Base-by-base conservation (phyloP, 345 rosid species). In the Arabidopsis suecica region DNA sequence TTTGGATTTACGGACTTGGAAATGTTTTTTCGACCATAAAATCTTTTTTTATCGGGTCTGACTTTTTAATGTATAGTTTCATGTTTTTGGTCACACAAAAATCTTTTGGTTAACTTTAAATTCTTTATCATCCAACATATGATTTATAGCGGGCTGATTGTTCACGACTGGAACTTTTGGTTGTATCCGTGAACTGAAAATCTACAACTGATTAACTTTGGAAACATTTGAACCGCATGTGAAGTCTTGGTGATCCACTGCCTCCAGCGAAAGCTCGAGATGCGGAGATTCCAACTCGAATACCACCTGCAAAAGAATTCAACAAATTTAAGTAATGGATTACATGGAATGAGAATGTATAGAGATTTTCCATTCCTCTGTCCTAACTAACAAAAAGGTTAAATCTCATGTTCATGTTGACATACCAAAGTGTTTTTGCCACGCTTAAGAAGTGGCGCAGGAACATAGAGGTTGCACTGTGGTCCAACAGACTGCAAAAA, bases 391-490 rank as follows among this genome's bases (percentile, higher is more conserved):
- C 25, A 47, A 56, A 67, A 9, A 1, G 8, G 28, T 45, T 25
- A 42, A 18, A 75, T 68, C 4, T 50, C 30, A 50, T 67, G 45
- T 32, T 59, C 37, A 4, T 66, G 42, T 18, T 55, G 42, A 10
- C 82, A 68, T 82, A 88, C 98, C 94, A 93, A 75, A 37, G 37
- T 58, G 61, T 93, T 93, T 69, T 83, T 74, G 64, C 94, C 96
- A 10, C 38, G 86, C 54, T 44, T 83, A 79, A 90, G 94, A 60
- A 90, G 69, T 20, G 98, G 96, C 28, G 90, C 89, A 28, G 96
- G 95, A 61, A 89, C 83, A 72, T 89, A 89, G 49, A 93, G 96
- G 81, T 83, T 86, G 79, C 98, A 90, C 48, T 90, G 97, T 5
- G 98, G 98, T 70, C 98, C 97, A 68, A 64, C 78, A 12, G 90